Conservation (phyloP, 2,329 filamentous ascomycete genomes). For the Elsinoe ampelina region DNA sequence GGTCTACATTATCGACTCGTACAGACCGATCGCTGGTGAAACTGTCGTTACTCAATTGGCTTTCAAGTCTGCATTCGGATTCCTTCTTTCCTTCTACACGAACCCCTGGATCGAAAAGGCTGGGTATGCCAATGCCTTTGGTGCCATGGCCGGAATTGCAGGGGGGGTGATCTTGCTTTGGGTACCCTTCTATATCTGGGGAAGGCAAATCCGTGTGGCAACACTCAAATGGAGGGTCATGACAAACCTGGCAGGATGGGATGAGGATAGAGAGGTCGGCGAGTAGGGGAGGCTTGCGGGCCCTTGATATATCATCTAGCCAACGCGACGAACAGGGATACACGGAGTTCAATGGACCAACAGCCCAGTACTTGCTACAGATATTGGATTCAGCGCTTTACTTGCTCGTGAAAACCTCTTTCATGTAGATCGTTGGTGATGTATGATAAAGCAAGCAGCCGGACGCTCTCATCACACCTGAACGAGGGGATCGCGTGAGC, state of each 20-base stretch:
- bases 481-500: too few relatives aligned
- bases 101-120: conserved; percentile 46
- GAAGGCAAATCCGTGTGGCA: conserved; percentile 38
- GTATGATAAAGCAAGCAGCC: too few relatives aligned
- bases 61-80: conserved; percentile 41
- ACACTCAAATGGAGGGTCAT: conserved; percentile 41
- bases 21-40: conserved; percentile 50
- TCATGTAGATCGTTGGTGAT: too few relatives aligned
- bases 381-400: too few relatives aligned
- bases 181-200: conserved; percentile 46
- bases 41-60: conserved; percentile 40
- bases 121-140: conserved; percentile 45
- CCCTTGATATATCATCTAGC: too few relatives aligned
- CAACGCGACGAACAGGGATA: too few relatives aligned
- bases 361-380: too few relatives aligned
- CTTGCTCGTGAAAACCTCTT: too few relatives aligned
- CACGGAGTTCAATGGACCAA: too few relatives aligned
- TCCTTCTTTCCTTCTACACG: conserved; percentile 51
- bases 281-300: not conserved
- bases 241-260: conserved; percentile 9
- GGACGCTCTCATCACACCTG: too few relatives aligned
- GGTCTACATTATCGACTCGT: conserved; percentile 50
- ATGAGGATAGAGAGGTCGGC: conserved; percentile 14
- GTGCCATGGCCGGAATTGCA: conserved; percentile 49
- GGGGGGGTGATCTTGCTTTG: conserved; percentile 39